Evolutionary conservation across 306 rosid species (phyloP), one percentile per base, ranked within the genome.

Genomic region (Abrus pulchellus): DNA sequence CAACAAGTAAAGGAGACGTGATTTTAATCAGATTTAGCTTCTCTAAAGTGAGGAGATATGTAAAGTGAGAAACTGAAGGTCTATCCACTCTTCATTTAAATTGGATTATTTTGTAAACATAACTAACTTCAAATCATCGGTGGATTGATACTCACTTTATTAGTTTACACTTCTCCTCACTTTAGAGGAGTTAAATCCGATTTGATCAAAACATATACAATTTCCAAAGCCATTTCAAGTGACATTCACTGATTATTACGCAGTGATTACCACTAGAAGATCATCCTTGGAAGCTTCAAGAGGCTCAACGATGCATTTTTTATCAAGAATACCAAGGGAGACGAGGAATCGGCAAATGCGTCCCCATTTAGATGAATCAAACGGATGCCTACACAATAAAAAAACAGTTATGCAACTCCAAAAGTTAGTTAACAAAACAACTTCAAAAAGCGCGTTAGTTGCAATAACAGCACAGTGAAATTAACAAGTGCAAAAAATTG

Each of bases 281-380:
- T 94, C 99, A 36, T 89, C 83, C 68, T 83, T 80, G 63, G 94
- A 89, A 88, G 99, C 97, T 90, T 92, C 97, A 12, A 89, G 76
- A 85, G 99, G 98, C 87, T 91, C 90, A 20, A 91, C 89, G 30
- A 94, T 80, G 70, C 87, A 49, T 7, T 76, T 72, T 55, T 76
- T 83, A 38, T 84, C 86, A 48, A 94, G 30, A 83, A 87, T 78
- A 69, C 91, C 89, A 63, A 84, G 87, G 20, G 86, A 85, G 68
- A 82, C 61, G 4, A 94, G 90, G 68, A 90, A 94, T 45, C 83
- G 82, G 76, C 93, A 92, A 41, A 93, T 64, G 2, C 93, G 92
- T 68, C 97, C 97, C 99, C 99, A 94, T 77, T 94, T 92, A 28
- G 83, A 78, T 30, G 97, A 92, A 89, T 94, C 99, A 89, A 94